These are phyloP conservation scores for Lentinula detonsa DNA, from an alignment of 768 basidiomycete genomes.

Conservation along the genomic window DNA sequence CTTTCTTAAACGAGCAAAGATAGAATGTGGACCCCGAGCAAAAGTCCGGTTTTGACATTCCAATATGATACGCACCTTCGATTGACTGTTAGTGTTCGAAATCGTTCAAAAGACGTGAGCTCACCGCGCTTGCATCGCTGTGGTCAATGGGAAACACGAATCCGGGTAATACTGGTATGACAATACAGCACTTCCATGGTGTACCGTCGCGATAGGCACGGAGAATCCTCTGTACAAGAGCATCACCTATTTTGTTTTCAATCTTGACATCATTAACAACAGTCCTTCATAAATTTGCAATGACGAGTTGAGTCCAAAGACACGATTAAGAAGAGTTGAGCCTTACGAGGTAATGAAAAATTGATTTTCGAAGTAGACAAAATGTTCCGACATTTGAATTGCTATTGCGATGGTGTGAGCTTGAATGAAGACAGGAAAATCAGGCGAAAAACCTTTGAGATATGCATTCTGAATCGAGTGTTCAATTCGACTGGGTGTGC, in stretches of 20 bases:
- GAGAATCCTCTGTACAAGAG: conserved; percentile 85
- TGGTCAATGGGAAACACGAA: conserved; percentile 93
- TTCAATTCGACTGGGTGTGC: conserved; percentile 79
- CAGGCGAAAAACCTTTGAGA: conserved; percentile 64
- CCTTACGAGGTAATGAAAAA: conserved; percentile 86
- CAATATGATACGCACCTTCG: conserved; percentile 85
- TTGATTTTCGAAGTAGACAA: conserved; percentile 97
- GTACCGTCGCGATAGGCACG: conserved; percentile 76
- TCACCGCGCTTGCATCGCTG: conserved; percentile 84
- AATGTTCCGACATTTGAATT: conserved; percentile 91
- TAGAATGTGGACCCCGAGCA: conserved; percentile 83
- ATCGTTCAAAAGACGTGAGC: conserved; percentile 19
- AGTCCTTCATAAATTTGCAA: conserved; percentile 44
- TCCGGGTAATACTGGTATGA: conserved; percentile 90
- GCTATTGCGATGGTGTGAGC: conserved; percentile 35
- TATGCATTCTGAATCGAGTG: conserved; percentile 95
- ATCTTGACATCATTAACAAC: conserved; percentile 77
- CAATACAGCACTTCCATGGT: conserved; percentile 88
- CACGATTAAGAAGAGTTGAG: neutral
- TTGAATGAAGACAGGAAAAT: neutral
- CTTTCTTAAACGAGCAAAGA: conserved; percentile 78
- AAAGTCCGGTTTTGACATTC: conserved; percentile 94
- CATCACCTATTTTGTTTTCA: conserved; percentile 94
- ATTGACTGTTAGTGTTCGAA: neutral
- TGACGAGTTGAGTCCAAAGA: neutral